phyloP scores from a whole-genome alignment of 192 early-diverging fungal genomes.

The Backusella sp. region DNA sequence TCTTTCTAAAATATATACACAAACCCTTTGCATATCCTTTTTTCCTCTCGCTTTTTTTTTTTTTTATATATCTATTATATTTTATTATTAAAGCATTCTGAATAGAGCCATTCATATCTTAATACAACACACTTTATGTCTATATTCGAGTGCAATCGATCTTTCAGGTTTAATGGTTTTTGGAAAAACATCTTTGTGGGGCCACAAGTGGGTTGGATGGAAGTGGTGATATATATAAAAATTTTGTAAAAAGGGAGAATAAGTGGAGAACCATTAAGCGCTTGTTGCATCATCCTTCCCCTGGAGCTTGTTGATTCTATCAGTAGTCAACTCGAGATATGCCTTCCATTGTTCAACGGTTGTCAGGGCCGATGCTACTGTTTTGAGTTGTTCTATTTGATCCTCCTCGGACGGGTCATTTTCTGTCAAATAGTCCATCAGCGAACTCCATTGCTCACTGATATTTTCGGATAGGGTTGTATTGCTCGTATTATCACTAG shows the following conservation, averaged over 20 bases:
- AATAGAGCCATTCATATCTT: neutral
- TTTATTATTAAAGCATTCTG: conserved; percentile 4
- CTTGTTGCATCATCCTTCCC: neutral
- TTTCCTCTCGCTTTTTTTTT: neutral
- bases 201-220: neutral
- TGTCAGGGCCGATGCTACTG: neutral
- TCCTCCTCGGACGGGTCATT: neutral
- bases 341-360: conserved; percentile 10
- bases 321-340: neutral
- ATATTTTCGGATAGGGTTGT: neutral
- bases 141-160: too few species aligned
- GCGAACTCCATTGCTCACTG: conserved; percentile 13
- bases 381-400: neutral
- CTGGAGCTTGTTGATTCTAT: neutral
- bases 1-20: neutral
- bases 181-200: neutral
- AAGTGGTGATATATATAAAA: too few species aligned
- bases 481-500: neutral
- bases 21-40: neutral
- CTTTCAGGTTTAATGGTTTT: too few species aligned
- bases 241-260: too few species aligned
- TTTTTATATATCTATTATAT: neutral
- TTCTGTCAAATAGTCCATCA: neutral
- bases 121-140: neutral
- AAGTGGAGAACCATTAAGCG: neutral